A percentile compares a stretch with the other conserved stretches of the same genome.
Evolutionary conservation across 371 early-diverging fungal species (phyloP).

Genomic region (Encephalitozoon intestinalis): DNA sequence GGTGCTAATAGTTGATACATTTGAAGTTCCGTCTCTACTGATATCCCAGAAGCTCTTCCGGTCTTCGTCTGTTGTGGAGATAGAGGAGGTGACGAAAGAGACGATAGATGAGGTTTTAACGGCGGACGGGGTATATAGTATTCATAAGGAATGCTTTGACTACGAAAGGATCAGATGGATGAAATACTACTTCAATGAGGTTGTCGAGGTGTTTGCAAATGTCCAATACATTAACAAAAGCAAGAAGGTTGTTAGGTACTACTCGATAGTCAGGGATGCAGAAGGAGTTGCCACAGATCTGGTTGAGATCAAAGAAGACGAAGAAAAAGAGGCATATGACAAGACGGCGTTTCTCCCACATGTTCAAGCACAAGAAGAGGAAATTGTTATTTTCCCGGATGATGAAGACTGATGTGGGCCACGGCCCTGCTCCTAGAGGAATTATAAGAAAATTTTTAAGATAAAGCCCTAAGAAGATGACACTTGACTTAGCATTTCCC

Average conservation of each 20-base stretch:
- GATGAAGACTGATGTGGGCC: slow-evolving; percentile 27
- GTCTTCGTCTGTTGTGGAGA: not conserved
- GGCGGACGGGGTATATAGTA: not conserved
- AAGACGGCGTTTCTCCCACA: slow-evolving; percentile 31
- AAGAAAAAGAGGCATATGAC: not conserved
- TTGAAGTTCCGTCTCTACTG: slow-evolving; percentile 6
- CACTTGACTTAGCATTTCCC: slow-evolving; percentile 87
- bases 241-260: slow-evolving; percentile 15
- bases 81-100: not conserved
- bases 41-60: slow-evolving; percentile 3
- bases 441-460: slow-evolving; percentile 5
- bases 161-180: slow-evolving; percentile 64
- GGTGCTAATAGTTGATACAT: slow-evolving; percentile 17
- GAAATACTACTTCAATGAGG: slow-evolving; percentile 32
- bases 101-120: not conserved
- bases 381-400: slow-evolving; percentile 46
- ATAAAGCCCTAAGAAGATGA: slow-evolving; percentile 16
- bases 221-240: slow-evolving; percentile 26
- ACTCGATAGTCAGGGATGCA: not conserved
- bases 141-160: slow-evolving; percentile 57
- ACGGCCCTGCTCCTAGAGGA: not conserved
- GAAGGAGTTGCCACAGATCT: not conserved
- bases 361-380: slow-evolving; percentile 39
- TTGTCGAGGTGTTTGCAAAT: slow-evolving; percentile 16
- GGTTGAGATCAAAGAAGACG: slow-evolving; percentile 14